Evolutionary conservation across 176 grass and related monocot species (phyloP), one percentile per base, ranked within the genome.

Genomic region (Tillandsia fasciculata): DNA sequence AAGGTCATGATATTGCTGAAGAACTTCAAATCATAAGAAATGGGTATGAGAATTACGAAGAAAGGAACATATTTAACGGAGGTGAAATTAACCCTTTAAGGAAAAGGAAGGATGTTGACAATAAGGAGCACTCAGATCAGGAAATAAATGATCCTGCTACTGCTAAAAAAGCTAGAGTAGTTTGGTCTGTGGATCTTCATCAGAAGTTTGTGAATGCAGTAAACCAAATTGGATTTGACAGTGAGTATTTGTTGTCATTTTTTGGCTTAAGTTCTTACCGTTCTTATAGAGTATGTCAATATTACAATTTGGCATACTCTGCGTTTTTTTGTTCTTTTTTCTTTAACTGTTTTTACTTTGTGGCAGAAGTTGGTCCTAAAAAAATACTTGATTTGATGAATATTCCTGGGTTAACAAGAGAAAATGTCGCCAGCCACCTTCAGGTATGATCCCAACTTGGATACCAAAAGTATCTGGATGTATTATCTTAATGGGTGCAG

Each of bases 341-440:
- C 22, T 57, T 15, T 57, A 18, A 23, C 10, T 53, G 74, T 63
- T 54, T 72, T 70, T 61, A 29, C 66, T 74, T 76, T 56, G 42
- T 88, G 72, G 69, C 84, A 99, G 95, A 99, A 90, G 95, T 99
- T 10, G 95, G 95, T 8, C 95, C 95, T 0, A 99, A 99, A 76
- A 99, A 99, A 79, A 99, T 99, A 86, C 50, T 99, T 51, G 95
- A 99, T 52, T 75, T 99, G 70, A 99, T 99, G 95, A 99, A 88
- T 71, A 54, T 99, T 48, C 90, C 87, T 48, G 95, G 95, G 11
- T 79, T 99, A 69, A 99, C 95, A 53, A 99, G 95, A 77, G 95
- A 99, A 70, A 99, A 99, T 76, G 95, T 99, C 54, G 95, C 95
- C 47, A 99, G 95, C 84, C 95, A 99, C 75, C 95, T 99, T 72